Base-by-base conservation (phyloP, 1,284 basidiomycete genomes). In the Tremellales sp. region DNA sequence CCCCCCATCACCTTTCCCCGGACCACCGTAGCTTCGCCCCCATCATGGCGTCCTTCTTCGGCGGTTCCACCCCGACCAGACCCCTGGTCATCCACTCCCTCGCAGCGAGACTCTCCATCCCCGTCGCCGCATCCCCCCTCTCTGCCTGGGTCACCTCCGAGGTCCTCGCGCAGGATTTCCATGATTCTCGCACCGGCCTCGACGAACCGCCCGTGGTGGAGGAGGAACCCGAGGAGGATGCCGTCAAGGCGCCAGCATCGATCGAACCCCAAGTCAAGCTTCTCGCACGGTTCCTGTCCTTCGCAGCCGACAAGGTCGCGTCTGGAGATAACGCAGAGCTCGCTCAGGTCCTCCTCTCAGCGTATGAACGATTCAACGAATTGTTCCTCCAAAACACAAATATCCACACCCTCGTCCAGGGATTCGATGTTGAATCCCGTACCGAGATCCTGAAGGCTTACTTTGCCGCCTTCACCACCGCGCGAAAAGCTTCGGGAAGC, bases 91-190 rank as follows among this genome's bases (percentile, higher is more conserved):
- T 75, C 35, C 72, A 75, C 56, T 68, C 70, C 39, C 54, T 63
- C 34, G 41, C 58, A 33, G 65, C 68, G 7, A 58, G 73, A 13
- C 62, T 93, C 56, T 84, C 85, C 54, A 83, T 94, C 68, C 88
- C 86, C 49, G 86, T 93, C 53, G 84, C 87, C 40, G 83, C 86
- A 16, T 76, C 77, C 32, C 63, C 76, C 55, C 81, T 88, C 66
- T 83, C 89, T 45, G 67, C 67, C 71, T 93, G 90, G 89, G 86
- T 90, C 63, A 79, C 83, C 43, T 88, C 88, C 46, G 87, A 91
- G 72, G 82, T 90, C 61, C 80, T 92, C 53, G 79, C 86, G 67
- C 88, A 92, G 63, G 86, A 90, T 57, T 93, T 92, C 70, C 74
- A 78, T 50, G 82, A 87, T 68, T 74, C 78, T 47, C 80, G 86